Conservation (phyloP, 2,329 filamentous ascomycete genomes). For the Alternaria alternata region DNA sequence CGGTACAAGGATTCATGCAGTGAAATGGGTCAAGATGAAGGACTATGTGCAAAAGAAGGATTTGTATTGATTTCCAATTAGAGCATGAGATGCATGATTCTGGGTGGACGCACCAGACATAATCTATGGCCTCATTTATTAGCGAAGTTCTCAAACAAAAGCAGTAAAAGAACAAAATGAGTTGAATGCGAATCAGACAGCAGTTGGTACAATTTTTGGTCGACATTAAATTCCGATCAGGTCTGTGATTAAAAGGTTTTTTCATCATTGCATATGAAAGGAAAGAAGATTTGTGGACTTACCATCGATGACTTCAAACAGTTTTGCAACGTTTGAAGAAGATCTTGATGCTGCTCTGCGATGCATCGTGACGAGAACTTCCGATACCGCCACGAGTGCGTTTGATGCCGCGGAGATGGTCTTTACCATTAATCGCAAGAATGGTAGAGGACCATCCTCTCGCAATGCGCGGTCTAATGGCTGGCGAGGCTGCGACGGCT, state of each 20-base stretch:
- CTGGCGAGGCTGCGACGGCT: neutral
- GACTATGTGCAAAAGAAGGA: neutral
- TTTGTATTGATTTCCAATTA: conserved; percentile 3
- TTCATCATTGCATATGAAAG: conserved; percentile 59
- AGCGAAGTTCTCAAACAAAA: conserved; percentile 5
- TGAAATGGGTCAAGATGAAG: neutral
- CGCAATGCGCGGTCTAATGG: conserved; percentile 22
- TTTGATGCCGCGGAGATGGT: conserved; percentile 77
- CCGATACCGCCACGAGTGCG: conserved; percentile 85
- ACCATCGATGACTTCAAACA: conserved; percentile 40
- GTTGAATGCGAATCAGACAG: conserved; percentile 69
- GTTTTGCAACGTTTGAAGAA: conserved; percentile 74
- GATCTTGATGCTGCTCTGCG: conserved; percentile 76
- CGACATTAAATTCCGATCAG: conserved; percentile 81
- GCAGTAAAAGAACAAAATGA: neutral
- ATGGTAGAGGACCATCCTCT: conserved; percentile 62
- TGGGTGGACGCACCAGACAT: neutral
- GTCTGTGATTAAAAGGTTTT: conserved; percentile 75
- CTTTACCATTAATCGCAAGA: conserved; percentile 70
- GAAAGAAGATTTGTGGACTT: conserved; percentile 26
- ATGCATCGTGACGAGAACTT: conserved; percentile 76
- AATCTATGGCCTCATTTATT: conserved; percentile 12
- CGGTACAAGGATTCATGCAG: neutral
- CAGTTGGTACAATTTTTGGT: conserved; percentile 78
- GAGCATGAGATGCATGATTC: neutral